These are phyloP conservation scores for Nitzschia palea DNA, from an alignment of 108 stramenopile genomes.

Conservation along the genomic window DNA sequence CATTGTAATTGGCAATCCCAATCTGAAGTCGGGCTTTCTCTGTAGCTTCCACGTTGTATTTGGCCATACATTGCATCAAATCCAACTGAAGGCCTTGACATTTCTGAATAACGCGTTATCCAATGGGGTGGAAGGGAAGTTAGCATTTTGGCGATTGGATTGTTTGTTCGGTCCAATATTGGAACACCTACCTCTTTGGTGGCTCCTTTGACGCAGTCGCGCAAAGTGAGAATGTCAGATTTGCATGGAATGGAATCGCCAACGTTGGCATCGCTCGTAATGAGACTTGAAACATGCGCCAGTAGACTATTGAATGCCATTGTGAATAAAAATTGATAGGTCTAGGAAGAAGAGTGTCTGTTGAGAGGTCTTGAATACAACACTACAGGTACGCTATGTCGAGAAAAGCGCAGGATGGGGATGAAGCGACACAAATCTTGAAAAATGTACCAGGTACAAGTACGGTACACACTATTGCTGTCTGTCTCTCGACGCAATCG, in stretches of 20 bases:
- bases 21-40: constrained; percentile 28
- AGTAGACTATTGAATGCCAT: constrained; percentile 41
- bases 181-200: constrained; percentile 21
- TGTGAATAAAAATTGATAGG: too few relatives aligned
- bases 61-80: constrained; percentile 37
- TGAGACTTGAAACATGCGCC: constrained; percentile 23
- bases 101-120: constrained; percentile 22
- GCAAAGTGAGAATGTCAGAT: constrained; percentile 24
- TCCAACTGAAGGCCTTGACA: constrained; percentile 35
- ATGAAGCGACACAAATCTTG: too few relatives aligned
- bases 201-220: constrained; percentile 36
- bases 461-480: too few relatives aligned
- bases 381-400: too few relatives aligned
- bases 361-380: too few relatives aligned
- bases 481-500: too few relatives aligned
- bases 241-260: constrained; percentile 34
- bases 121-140: too few relatives aligned
- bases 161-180: too few relatives aligned
- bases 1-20: constrained; percentile 45
- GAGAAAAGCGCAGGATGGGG: too few relatives aligned
- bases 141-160: too few relatives aligned
- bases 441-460: too few relatives aligned
- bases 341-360: too few relatives aligned
- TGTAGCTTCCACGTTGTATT: constrained; percentile 32
- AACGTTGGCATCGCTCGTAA: constrained; percentile 24